Conservation (phyloP, 352 stramenopile species). For the Phytophthora constricta region DNA sequence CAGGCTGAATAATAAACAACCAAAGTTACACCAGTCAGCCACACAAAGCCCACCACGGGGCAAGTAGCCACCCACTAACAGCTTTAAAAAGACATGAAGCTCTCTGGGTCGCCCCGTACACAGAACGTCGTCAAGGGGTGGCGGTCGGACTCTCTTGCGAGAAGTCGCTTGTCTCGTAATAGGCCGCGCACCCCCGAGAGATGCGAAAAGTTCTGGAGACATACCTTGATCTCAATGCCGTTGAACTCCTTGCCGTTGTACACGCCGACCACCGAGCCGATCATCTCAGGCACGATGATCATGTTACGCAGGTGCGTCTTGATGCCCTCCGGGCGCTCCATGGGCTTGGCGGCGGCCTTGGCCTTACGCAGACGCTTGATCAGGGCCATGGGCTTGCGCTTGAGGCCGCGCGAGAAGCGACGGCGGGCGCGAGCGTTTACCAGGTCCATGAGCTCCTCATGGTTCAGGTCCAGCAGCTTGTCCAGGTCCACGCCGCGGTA, state of each 20-base stretch:
- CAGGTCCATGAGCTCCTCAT: conserved; percentile 99
- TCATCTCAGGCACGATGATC: conserved; percentile 99
- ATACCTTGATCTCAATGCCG: conserved; percentile 99
- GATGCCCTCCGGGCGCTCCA: conserved; percentile 98
- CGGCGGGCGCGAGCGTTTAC: conserved; percentile 96
- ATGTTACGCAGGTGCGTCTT: conserved; percentile 99
- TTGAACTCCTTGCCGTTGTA: conserved; percentile 99
- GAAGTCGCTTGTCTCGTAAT: conserved; percentile 72
- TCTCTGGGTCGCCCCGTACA: conserved; percentile 91
- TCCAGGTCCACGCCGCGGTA: conserved; percentile 99
- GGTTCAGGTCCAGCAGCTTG: conserved; percentile 99
- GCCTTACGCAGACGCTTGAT: conserved; percentile 99
- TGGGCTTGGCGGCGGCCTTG: conserved; percentile 97
- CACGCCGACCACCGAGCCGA: conserved; percentile 99
- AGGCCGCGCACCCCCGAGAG: conserved; percentile 85
- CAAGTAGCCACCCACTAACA: too few species aligned
- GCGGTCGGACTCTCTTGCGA: conserved; percentile 43
- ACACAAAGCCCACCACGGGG: too few species aligned
- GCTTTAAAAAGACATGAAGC: conserved; percentile 37
- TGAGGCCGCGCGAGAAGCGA: conserved; percentile 98
- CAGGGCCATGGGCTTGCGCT: conserved; percentile 99
- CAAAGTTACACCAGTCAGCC: not conserved
- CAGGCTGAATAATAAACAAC: conserved; percentile 67
- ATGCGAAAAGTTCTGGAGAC: conserved; percentile 83
- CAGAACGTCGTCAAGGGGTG: conserved; percentile 87